Conservation (phyloP, 768 basidiomycete genomes). For the Mycena venus region DNA sequence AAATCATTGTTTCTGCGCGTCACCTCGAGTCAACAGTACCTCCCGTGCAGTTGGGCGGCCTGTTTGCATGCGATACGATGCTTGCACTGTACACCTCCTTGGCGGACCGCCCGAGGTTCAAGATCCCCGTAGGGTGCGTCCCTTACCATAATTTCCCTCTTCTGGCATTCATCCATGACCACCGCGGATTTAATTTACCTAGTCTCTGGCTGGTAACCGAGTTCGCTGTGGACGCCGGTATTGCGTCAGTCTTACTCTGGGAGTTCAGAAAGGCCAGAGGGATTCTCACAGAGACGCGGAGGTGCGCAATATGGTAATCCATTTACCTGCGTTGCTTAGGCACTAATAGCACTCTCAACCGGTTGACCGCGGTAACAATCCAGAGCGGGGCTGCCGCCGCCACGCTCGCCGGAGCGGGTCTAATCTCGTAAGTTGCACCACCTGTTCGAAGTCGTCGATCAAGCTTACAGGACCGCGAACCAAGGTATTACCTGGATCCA, state of each 20-base stretch:
- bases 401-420: neutral
- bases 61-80: neutral
- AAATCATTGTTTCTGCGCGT: no score
- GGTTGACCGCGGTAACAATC: neutral
- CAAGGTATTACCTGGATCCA: neutral
- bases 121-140: neutral
- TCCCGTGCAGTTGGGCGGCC: neutral
- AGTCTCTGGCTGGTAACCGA: neutral
- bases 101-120: neutral
- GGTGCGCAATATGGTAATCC: neutral
- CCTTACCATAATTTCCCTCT: neutral
- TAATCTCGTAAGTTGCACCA: neutral
- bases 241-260: neutral
- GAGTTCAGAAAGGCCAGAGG: no score
- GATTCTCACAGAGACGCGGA: neutral
- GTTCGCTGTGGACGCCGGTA: neutral
- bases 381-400: neutral
- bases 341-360: neutral
- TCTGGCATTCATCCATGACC: neutral
- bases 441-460: neutral
- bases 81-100: neutral
- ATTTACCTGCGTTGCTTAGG: neutral
- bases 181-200: neutral
- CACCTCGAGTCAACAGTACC: neutral
- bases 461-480: neutral